These are phyloP conservation scores for Sugiyamaella xylanicola DNA, from an alignment of 1,139 yeast species.

Conservation along the genomic window DNA sequence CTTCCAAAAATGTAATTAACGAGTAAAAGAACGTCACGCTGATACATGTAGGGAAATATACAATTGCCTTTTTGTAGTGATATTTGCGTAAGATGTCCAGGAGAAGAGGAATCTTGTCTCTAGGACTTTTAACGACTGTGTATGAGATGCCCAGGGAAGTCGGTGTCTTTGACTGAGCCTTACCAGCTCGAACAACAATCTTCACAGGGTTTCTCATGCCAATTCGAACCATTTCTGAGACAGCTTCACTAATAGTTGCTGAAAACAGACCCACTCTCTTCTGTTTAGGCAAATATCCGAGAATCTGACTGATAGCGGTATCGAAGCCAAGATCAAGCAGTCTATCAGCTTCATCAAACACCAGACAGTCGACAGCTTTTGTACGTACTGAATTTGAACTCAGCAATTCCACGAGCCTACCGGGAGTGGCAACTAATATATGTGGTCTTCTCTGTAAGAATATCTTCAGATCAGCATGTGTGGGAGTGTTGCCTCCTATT, in stretches of 20 bases:
- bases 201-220: constrained; percentile 92
- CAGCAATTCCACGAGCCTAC: constrained; percentile 78
- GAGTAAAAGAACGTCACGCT: constrained; percentile 76
- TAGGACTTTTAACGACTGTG: constrained; percentile 57
- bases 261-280: constrained; percentile 91
- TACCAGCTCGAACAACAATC: constrained; percentile 60
- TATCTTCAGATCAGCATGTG: constrained; percentile 70
- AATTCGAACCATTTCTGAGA: constrained; percentile 41
- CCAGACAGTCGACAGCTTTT: constrained; percentile 67
- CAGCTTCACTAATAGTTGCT: constrained; percentile 86
- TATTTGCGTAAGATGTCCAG: constrained; percentile 56
- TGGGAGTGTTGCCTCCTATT: constrained; percentile 72
- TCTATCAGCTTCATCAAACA: constrained; percentile 92
- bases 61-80: constrained; percentile 73
- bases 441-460: constrained; percentile 64
- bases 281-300: constrained; percentile 77
- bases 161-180: constrained; percentile 53
- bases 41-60: constrained; percentile 88
- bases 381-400: constrained; percentile 43
- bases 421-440: constrained; percentile 89
- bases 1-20: constrained; percentile 49
- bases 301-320: constrained; percentile 64
- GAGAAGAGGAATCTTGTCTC: constrained; percentile 59
- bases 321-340: constrained; percentile 79
- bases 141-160: constrained; percentile 65